These are phyloP conservation scores for Calonectria pseudoturangicola DNA, from an alignment of 2,329 filamentous ascomycete species.

Conservation along the genomic window DNA sequence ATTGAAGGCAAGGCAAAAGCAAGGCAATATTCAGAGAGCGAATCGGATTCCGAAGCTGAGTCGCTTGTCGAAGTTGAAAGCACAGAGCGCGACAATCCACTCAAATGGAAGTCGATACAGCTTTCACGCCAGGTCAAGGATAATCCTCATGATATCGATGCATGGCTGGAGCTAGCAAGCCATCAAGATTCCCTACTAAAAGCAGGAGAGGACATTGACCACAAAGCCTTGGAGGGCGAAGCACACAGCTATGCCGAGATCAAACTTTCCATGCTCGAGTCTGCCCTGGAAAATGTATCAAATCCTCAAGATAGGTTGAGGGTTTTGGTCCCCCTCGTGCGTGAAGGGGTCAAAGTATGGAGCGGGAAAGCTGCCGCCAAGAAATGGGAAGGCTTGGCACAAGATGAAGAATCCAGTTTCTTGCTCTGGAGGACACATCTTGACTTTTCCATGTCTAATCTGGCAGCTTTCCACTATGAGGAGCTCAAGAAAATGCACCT, in stretches of 20 bases:
- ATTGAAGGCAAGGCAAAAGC: slow-evolving; percentile 78
- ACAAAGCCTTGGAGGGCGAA: slow-evolving; percentile 74
- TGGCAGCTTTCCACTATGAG: slow-evolving; percentile 81
- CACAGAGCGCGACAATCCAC: slow-evolving; percentile 63
- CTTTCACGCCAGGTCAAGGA: slow-evolving; percentile 79
- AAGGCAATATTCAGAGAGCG: slow-evolving; percentile 67
- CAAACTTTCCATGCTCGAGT: slow-evolving; percentile 86
- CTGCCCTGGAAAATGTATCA: slow-evolving; percentile 78
- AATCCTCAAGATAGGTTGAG: slow-evolving; percentile 70
- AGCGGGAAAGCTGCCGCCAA: slow-evolving; percentile 74
- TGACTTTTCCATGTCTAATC: slow-evolving; percentile 82
- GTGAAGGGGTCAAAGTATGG: slow-evolving; percentile 85
- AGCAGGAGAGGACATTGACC: slow-evolving; percentile 66
- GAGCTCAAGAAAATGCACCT: slow-evolving; percentile 76
- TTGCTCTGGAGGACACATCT: slow-evolving; percentile 84
- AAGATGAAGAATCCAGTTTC: slow-evolving; percentile 62
- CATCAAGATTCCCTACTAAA: slow-evolving; percentile 83
- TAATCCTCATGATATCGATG: slow-evolving; percentile 78
- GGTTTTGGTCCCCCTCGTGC: slow-evolving; percentile 81
- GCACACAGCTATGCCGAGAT: slow-evolving; percentile 83
- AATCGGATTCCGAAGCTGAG: slow-evolving; percentile 69
- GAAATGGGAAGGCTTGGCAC: slow-evolving; percentile 77
- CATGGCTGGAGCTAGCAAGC: slow-evolving; percentile 86
- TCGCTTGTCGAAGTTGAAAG: slow-evolving; percentile 60
- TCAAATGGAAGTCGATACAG: slow-evolving; percentile 74